A percentile compares a stretch with the other conserved stretches of the same genome.
Conservation (phyloP, 176 grass and related monocot genomes). For the Paspalum vaginatum region DNA sequence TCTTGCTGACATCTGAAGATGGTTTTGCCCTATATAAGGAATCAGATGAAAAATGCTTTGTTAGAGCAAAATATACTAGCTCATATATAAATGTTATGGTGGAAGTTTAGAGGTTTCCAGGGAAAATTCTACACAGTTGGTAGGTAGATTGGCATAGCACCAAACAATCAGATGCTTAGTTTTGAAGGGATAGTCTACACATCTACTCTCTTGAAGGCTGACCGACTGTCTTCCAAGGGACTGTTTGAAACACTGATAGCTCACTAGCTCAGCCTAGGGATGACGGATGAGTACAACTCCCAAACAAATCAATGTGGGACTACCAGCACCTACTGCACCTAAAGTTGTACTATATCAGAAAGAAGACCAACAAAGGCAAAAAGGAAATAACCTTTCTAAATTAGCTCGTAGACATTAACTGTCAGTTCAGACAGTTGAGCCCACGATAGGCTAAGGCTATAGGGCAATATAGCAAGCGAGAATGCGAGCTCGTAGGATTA, state of each 20-base stretch:
- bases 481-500: neutral
- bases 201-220: slow-evolving; percentile 3
- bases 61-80: slow-evolving; percentile 17
- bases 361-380: neutral
- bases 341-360: neutral
- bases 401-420: neutral
- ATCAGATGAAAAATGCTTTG: slow-evolving; percentile 7
- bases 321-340: neutral
- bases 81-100: slow-evolving; percentile 6
- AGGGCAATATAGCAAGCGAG: neutral
- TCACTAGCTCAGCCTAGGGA: slow-evolving; percentile 21
- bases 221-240: slow-evolving; percentile 20
- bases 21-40: slow-evolving; percentile 59
- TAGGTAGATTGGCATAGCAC: slow-evolving; percentile 37
- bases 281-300: slow-evolving; percentile 7
- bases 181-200: slow-evolving; percentile 25
- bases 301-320: neutral
- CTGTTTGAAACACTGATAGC: neutral
- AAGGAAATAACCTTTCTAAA: neutral
- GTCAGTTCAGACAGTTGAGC: neutral
- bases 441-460: neutral
- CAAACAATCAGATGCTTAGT: slow-evolving; percentile 47
- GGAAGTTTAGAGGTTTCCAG: neutral
- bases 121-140: slow-evolving; percentile 35
- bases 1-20: slow-evolving; percentile 71